Percentiles rank a stretch among this genome's conserved stretches.
Evolutionary conservation across 192 early-diverging fungal species (phyloP).

Genomic region (Rhizoclosmatium sp.): DNA sequence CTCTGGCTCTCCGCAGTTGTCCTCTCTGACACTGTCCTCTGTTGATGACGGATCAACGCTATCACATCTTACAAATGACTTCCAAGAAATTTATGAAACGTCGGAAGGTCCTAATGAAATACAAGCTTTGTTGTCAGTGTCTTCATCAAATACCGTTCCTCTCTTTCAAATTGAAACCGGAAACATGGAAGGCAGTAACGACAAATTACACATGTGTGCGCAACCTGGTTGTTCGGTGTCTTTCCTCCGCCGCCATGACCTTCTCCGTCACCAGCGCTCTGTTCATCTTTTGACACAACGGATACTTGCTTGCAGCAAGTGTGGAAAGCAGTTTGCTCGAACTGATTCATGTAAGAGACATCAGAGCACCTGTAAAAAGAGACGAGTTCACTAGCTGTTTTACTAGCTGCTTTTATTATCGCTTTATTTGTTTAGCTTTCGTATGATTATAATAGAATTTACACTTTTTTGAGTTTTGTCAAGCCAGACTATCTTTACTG

Average conservation of each 20-base stretch:
- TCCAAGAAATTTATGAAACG: neutral
- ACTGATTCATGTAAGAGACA: constrained; percentile 10
- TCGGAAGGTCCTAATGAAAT: too few species aligned
- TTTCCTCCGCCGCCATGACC: constrained; percentile 12
- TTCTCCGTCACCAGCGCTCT: constrained; percentile 19
- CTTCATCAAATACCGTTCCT: neutral
- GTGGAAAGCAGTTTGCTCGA: constrained; percentile 20
- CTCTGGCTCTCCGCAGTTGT: neutral
- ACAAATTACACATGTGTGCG: neutral
- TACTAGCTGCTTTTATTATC: neutral
- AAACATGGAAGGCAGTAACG: neutral
- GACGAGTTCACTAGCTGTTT: neutral
- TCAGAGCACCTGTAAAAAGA: neutral
- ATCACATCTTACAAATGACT: neutral
- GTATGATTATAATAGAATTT: too few species aligned
- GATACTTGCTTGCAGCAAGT: constrained; percentile 6
- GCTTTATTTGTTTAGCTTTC: too few species aligned
- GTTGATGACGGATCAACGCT: neutral
- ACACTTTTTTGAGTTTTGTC: too few species aligned
- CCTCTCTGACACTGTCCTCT: neutral
- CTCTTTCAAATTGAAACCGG: neutral
- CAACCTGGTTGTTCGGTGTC: neutral
- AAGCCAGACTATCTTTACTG: too few species aligned
- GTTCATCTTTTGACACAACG: constrained; percentile 1
- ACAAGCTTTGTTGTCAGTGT: neutral